Conservation (phyloP, 371 early-diverging fungal genomes). For the Apophysomyces ossiformis region DNA sequence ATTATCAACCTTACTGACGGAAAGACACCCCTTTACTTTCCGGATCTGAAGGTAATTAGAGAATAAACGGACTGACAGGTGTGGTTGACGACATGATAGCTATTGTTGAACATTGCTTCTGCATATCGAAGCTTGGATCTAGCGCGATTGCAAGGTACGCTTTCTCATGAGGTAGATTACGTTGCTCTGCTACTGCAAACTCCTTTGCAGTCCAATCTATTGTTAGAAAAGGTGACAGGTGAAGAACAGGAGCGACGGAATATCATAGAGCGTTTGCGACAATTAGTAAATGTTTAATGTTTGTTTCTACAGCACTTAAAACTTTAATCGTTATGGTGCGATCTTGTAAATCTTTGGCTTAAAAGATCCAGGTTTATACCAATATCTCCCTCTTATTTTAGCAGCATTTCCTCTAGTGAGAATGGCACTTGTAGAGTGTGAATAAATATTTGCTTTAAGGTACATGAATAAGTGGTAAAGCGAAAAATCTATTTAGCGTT, state of each 20-base stretch:
- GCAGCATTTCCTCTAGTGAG: no score
- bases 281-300: neutral
- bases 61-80: neutral
- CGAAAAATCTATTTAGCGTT: no score
- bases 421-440: neutral
- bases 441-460: no score
- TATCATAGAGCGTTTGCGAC: neutral
- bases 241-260: neutral
- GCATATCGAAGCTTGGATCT: constrained; percentile 10
- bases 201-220: neutral
- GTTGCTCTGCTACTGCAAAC: neutral
- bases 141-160: neutral
- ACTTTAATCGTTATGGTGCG: no score
- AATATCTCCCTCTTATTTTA: no score
- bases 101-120: constrained; percentile 11
- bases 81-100: constrained; percentile 1
- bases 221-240: neutral
- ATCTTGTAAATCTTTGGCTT: no score
- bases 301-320: no score
- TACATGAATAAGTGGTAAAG: no score
- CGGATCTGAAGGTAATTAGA: constrained; percentile 19
- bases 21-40: neutral
- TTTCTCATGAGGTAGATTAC: neutral
- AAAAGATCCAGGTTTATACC: no score
- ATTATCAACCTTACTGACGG: neutral